Evolutionary conservation across 352 stramenopile genomes (phyloP).

Genomic region (Phytophthora nicotianae): DNA sequence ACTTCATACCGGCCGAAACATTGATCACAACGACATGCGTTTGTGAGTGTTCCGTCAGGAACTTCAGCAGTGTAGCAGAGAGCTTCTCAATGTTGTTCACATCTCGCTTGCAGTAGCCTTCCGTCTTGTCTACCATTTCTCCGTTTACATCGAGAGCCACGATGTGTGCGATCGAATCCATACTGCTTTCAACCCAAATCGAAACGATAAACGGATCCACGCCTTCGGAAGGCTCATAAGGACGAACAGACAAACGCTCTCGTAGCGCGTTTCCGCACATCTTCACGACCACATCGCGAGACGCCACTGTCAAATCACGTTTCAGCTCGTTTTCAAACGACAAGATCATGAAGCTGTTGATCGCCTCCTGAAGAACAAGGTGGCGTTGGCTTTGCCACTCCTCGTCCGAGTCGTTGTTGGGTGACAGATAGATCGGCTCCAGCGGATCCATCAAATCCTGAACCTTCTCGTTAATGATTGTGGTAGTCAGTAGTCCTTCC

Average conservation of each 20-base stretch:
- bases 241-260: conserved; percentile 73
- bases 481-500: conserved; percentile 79
- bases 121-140: conserved; percentile 87
- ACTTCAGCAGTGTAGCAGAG: conserved; percentile 80
- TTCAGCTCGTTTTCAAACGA: conserved; percentile 89
- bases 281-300: conserved; percentile 78
- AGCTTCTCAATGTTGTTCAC: conserved; percentile 76
- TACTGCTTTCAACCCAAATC: conserved; percentile 85
- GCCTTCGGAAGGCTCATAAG: conserved; percentile 80
- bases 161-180: conserved; percentile 83
- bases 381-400: conserved; percentile 88
- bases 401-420: conserved; percentile 64
- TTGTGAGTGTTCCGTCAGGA: conserved; percentile 80
- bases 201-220: conserved; percentile 85
- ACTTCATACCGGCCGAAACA: conserved; percentile 89
- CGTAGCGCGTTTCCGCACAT: conserved; percentile 72
- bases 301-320: conserved; percentile 72
- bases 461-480: conserved; percentile 81
- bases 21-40: conserved; percentile 90
- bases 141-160: conserved; percentile 87
- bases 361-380: conserved; percentile 83
- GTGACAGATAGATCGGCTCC: conserved; percentile 69
- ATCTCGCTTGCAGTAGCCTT: conserved; percentile 82
- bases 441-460: conserved; percentile 86
- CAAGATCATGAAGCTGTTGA: conserved; percentile 82